Percentiles rank a stretch among this genome's conserved stretches.
Evolutionary conservation across 805 yeast species (phyloP).

Genomic region (Saccharomyces cerevisiae): DNA sequence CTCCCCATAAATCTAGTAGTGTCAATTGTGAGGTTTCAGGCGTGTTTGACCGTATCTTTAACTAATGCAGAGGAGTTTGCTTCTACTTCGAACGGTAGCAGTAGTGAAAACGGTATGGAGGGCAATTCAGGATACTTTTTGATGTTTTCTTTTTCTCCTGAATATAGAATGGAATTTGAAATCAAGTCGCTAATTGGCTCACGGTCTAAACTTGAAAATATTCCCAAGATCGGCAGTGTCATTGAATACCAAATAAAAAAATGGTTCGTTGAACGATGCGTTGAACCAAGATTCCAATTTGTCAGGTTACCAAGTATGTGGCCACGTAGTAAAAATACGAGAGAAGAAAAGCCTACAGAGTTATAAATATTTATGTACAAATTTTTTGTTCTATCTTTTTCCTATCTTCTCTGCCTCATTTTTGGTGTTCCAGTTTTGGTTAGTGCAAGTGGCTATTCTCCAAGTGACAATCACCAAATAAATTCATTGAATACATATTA

Average conservation of each 20-base stretch:
- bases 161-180: slow-evolving; percentile 79
- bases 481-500: slow-evolving; percentile 8
- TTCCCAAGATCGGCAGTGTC: slow-evolving; percentile 81
- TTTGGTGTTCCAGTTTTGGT: background rate
- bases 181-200: slow-evolving; percentile 89
- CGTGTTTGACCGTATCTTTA: slow-evolving; percentile 73
- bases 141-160: slow-evolving; percentile 86
- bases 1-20: slow-evolving; percentile 80
- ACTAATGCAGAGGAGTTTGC: slow-evolving; percentile 32
- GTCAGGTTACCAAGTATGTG: slow-evolving; percentile 78
- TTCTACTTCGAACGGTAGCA: slow-evolving; percentile 6
- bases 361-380: background rate
- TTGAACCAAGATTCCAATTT: slow-evolving; percentile 87
- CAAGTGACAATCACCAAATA: slow-evolving; percentile 12
- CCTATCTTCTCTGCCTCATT: background rate
- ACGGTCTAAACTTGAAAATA: slow-evolving; percentile 81
- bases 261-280: slow-evolving; percentile 90
- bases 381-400: background rate
- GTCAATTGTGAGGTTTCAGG: slow-evolving; percentile 83
- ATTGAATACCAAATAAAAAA: slow-evolving; percentile 74
- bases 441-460: background rate
- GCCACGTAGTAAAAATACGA: slow-evolving; percentile 60
- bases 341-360: slow-evolving; percentile 30
- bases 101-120: slow-evolving; percentile 10
- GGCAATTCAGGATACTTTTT: slow-evolving; percentile 52